These are phyloP conservation scores for Penicillium sp. DNA, from an alignment of 2,329 filamentous ascomycete species.

Conservation along the genomic window DNA sequence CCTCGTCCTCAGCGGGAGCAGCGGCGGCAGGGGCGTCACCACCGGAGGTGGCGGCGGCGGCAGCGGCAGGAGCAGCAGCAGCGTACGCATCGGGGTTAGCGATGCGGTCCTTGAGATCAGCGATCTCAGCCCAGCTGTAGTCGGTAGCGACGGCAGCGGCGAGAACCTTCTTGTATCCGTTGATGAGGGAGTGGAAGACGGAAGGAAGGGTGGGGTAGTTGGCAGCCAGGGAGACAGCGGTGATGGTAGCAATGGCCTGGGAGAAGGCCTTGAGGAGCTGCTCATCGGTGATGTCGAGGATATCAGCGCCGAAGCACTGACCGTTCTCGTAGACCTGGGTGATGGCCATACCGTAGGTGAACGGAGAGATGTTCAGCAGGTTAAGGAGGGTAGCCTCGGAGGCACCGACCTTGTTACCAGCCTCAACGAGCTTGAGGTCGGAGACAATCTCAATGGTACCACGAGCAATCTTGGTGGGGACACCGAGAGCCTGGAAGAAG, in stretches of 20 bases:
- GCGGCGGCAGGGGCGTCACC: slow-evolving; percentile 53
- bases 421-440: slow-evolving; percentile 96
- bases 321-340: slow-evolving; percentile 96
- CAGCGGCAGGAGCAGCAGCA: slow-evolving; percentile 69
- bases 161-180: slow-evolving; percentile 93
- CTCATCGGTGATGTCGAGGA: slow-evolving; percentile 92
- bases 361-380: slow-evolving; percentile 99
- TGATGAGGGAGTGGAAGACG: slow-evolving; percentile 93
- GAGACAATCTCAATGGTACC: slow-evolving; percentile 99
- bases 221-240: slow-evolving; percentile 83
- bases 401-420: slow-evolving; percentile 89
- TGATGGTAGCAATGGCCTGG: slow-evolving; percentile 79
- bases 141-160: slow-evolving; percentile 88
- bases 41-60: slow-evolving; percentile 52
- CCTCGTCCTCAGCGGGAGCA: slow-evolving; percentile 63
- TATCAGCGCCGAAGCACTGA: slow-evolving; percentile 79
- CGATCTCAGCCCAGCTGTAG: slow-evolving; percentile 90
- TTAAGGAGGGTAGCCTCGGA: slow-evolving; percentile 98
- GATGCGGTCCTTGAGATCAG: slow-evolving; percentile 98
- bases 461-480: slow-evolving; percentile 99
- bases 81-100: slow-evolving; percentile 98
- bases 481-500: slow-evolving; percentile 99
- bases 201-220: slow-evolving; percentile 97
- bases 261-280: slow-evolving; percentile 85
- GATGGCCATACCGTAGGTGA: slow-evolving; percentile 98